Evolutionary conservation across 2,329 filamentous ascomycete genomes (phyloP).

Genomic region (Cladorrhinum sp.): DNA sequence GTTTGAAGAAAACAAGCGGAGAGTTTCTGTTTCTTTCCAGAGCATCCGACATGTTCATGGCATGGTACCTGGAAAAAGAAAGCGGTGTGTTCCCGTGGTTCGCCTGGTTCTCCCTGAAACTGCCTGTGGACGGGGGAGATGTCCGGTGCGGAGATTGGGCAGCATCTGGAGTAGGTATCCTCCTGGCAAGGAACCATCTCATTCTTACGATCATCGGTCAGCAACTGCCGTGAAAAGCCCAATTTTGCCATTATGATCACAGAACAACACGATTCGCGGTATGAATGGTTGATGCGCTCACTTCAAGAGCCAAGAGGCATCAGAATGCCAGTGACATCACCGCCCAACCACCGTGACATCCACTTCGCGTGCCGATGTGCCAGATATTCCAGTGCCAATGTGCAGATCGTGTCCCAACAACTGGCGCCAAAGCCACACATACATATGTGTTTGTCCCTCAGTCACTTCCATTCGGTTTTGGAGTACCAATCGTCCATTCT

Average conservation of each 20-base stretch:
- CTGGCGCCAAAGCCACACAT: not conserved
- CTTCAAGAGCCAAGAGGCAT: not conserved
- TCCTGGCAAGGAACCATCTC: constrained; percentile 2
- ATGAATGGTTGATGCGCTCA: not conserved
- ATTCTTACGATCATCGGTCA: not conserved
- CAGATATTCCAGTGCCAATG: too few species aligned
- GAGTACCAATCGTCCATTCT: not conserved
- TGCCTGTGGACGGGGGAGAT: not conserved
- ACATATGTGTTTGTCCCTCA: not conserved
- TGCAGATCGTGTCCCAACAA: not conserved
- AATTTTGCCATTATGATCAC: not conserved
- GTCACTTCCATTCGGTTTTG: not conserved
- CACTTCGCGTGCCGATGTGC: not conserved
- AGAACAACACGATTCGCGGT: not conserved
- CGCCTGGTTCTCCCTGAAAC: constrained; percentile 6
- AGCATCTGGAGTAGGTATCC: not conserved
- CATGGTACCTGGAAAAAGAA: not conserved
- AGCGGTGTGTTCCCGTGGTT: not conserved
- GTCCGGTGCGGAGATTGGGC: constrained; percentile 3
- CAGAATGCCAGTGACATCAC: not conserved
- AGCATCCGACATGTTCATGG: not conserved
- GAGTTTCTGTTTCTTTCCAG: not conserved
- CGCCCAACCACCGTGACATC: not conserved
- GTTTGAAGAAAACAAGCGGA: not conserved
- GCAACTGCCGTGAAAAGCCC: not conserved